These are phyloP conservation scores for Cladosporium sp. DNA, from an alignment of 2,329 filamentous ascomycete genomes.

Conservation along the genomic window DNA sequence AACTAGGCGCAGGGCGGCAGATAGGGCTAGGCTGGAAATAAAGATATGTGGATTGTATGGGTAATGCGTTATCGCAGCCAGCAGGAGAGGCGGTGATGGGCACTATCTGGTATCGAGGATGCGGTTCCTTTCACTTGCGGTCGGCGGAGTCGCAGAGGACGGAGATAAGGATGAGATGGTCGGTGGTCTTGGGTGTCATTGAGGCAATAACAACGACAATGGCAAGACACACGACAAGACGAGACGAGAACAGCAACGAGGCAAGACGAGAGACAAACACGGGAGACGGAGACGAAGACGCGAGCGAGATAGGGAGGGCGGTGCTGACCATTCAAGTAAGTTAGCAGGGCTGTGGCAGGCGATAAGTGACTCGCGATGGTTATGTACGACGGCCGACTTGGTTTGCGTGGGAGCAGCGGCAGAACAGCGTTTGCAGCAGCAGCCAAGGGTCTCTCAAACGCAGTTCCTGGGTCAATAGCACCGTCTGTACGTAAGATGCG, in stretches of 20 bases:
- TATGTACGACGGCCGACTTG: slow-evolving; percentile 5
- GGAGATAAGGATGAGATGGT: slow-evolving; percentile 37
- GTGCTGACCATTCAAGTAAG: slow-evolving; percentile 13
- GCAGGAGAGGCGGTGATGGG: not conserved
- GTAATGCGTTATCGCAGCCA: slow-evolving; percentile 22
- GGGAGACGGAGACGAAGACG: not conserved
- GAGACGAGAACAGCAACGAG: not conserved
- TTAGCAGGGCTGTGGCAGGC: not conserved
- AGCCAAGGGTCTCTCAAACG: slow-evolving; percentile 15
- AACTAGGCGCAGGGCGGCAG: slow-evolving; percentile 19
- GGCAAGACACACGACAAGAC: not conserved
- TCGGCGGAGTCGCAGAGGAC: slow-evolving; percentile 33
- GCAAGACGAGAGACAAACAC: not conserved
- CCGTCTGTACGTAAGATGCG: slow-evolving; percentile 23
- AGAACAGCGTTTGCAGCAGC: not conserved
- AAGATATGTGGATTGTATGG: slow-evolving; percentile 17
- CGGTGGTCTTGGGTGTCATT: slow-evolving; percentile 39
- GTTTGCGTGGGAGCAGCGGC: slow-evolving; percentile 7
- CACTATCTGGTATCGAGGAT: not conserved
- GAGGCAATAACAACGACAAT: slow-evolving; percentile 21
- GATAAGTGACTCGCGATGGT: slow-evolving; percentile 12
- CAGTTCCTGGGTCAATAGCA: not conserved
- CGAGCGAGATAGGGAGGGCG: not conserved
- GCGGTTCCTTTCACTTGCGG: slow-evolving; percentile 24
- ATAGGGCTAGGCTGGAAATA: slow-evolving; percentile 19